Base-by-base conservation (phyloP, 208 protist species). In the Trichomonas tenax region DNA sequence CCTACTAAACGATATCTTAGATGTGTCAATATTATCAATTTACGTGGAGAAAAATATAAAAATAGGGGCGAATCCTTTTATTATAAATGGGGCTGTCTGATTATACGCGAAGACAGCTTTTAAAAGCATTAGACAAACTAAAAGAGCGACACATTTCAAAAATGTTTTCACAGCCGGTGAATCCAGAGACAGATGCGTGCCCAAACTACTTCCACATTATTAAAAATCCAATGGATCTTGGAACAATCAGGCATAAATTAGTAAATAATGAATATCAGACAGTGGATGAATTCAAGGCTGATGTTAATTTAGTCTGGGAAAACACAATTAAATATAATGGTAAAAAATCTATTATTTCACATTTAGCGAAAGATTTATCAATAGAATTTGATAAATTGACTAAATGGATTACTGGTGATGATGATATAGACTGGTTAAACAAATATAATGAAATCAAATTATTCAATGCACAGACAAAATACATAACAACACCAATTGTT, bases 171-270 rank as follows among this genome's bases (percentile, higher is more conserved):
- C 86, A 93, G 38, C 86, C 86, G 38, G 86, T 93, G 0, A 44
- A 93, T 93, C 86, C 86, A 51, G 86, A 44, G 4, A 34, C 40
- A 17, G 86, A 93, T 93, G 17, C 10, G 0, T 41, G 41, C 31
- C 86, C 86, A 6, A 93, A 93, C 38, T 93, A 93, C 31, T 93
- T 93, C 31, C 23, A 93, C 34, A 58, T 93, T 36, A 44, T 93
- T 38, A 93, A 93, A 93, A 48, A 51, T 34, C 86, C 86, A 51
- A 93, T 93, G 86, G 86, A 93, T 51, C 26, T 93, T 17, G 86
- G 86, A 93, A 93, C 86, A 23, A 44, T 93, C 15, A 4, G 86
- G 17, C n/a, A 48, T 38, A 93, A 93, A 51, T 26, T 93, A 8
- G 0, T 51, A 38, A 4, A 48, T 38, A 38, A 51, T 51, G 0